Conservation (phyloP, 1,284 basidiomycete species). For the Paramarasmius palmivorus region DNA sequence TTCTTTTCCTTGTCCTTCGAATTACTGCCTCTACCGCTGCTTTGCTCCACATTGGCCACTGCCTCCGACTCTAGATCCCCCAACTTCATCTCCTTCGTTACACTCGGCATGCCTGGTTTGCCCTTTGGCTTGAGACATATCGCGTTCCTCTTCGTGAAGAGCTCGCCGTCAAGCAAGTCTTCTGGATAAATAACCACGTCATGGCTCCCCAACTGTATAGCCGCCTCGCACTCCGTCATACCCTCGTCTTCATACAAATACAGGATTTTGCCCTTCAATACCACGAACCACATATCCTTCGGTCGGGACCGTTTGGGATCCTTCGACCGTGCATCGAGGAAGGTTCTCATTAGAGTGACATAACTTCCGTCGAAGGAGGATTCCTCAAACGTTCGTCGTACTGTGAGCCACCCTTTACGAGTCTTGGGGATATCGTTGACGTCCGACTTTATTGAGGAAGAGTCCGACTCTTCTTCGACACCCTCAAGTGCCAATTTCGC, state of each 20-base stretch:
- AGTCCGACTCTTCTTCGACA: slow-evolving; percentile 21
- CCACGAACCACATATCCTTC: slow-evolving; percentile 88
- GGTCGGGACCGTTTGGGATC: slow-evolving; percentile 78
- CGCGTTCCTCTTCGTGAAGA: slow-evolving; percentile 87
- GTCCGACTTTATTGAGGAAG: slow-evolving; percentile 27
- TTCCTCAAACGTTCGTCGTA: slow-evolving; percentile 80
- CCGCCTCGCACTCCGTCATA: slow-evolving; percentile 85
- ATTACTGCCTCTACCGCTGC: slow-evolving; percentile 16
- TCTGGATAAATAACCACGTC: slow-evolving; percentile 76
- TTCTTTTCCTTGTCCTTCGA: slow-evolving; percentile 44
- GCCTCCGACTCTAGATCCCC: slow-evolving; percentile 37
- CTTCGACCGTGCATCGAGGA: slow-evolving; percentile 73
- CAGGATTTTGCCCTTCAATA: slow-evolving; percentile 84
- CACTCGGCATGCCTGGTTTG: slow-evolving; percentile 41
- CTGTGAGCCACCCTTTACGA: slow-evolving; percentile 83
- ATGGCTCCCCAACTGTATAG: slow-evolving; percentile 77
- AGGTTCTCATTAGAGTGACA: slow-evolving; percentile 69
- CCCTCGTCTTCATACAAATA: slow-evolving; percentile 91
- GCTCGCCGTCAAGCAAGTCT: slow-evolving; percentile 76
- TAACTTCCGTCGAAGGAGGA: slow-evolving; percentile 60
- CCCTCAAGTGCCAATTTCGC: slow-evolving; percentile 26
- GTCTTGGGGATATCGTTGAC: slow-evolving; percentile 61
- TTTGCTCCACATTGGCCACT: slow-evolving; percentile 40
- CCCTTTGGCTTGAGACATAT: slow-evolving; percentile 73
- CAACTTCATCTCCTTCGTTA: slow-evolving; percentile 55